Evolutionary conservation across 768 basidiomycete species (phyloP).

Genomic region (Naganishia friedmannii): DNA sequence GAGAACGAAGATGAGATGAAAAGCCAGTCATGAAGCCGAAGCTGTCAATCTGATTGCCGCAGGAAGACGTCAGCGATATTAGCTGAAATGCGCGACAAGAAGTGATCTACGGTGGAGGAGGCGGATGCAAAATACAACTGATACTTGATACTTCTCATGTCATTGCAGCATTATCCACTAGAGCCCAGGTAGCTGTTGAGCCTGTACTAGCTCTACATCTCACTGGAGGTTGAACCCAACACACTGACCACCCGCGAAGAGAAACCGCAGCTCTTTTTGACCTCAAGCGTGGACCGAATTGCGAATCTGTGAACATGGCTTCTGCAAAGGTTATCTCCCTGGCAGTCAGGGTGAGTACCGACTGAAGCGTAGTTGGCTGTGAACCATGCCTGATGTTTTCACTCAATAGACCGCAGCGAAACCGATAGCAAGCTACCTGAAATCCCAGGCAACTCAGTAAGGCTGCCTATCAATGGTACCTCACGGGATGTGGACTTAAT

Average conservation of each 20-base stretch:
- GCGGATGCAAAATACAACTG: neutral
- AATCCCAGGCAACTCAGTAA: slow-evolving; percentile 49
- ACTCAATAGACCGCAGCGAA: slow-evolving; percentile 46
- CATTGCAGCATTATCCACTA: too few relatives aligned
- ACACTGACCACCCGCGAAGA: too few relatives aligned
- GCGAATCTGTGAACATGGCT: slow-evolving; percentile 39
- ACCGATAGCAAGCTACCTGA: slow-evolving; percentile 50
- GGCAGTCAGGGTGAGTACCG: slow-evolving; percentile 44
- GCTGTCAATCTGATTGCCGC: neutral
- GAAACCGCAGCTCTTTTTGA: too few relatives aligned
- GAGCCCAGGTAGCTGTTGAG: too few relatives aligned
- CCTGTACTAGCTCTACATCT: too few relatives aligned
- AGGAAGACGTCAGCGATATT: neutral
- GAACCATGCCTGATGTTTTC: neutral
- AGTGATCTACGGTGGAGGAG: neutral
- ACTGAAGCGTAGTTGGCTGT: neutral
- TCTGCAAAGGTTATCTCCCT: slow-evolving; percentile 51
- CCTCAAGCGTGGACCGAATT: neutral
- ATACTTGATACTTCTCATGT: too few relatives aligned
- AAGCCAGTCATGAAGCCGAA: neutral
- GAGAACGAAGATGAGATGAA: neutral
- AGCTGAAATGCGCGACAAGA: neutral
- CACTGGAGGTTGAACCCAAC: too few relatives aligned
- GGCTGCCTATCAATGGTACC: slow-evolving; percentile 3
- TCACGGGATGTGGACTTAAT: slow-evolving; percentile 18